A percentile compares a stretch with the other conserved stretches of the same genome.
phyloP scores from a whole-genome alignment of 2,329 filamentous ascomycete species.

The Pseudogymnoascus sp. region DNA sequence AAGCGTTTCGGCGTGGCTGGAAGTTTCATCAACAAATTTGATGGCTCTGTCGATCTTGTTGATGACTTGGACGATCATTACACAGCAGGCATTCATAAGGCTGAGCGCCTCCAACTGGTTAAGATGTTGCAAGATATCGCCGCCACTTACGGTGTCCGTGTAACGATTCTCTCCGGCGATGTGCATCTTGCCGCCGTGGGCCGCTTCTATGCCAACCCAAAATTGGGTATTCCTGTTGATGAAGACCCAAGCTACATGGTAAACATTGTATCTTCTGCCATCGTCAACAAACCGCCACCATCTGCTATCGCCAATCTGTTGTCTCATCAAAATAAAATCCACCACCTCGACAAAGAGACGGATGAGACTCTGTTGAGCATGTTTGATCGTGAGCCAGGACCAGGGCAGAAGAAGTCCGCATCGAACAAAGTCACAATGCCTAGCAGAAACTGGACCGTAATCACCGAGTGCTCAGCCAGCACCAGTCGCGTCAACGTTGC shows the following conservation, averaged over 20 bases:
- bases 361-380: constrained; percentile 92
- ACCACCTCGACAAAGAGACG: constrained; percentile 62
- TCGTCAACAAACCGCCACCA: constrained; percentile 90
- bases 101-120: constrained; percentile 71
- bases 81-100: constrained; percentile 84
- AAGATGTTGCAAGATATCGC: constrained; percentile 76
- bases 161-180: constrained; percentile 89
- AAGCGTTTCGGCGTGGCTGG: constrained; percentile 83
- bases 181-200: constrained; percentile 89
- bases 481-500: constrained; percentile 29
- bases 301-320: constrained; percentile 82
- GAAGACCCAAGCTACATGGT: constrained; percentile 90
- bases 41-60: constrained; percentile 84
- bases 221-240: constrained; percentile 66
- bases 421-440: constrained; percentile 85
- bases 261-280: constrained; percentile 88
- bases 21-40: constrained; percentile 85
- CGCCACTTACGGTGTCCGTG: constrained; percentile 75
- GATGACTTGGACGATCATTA: constrained; percentile 96
- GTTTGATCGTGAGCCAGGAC: constrained; percentile 82
- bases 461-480: constrained; percentile 78
- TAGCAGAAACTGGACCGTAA: constrained; percentile 84
- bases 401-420: constrained; percentile 60
- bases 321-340: constrained; percentile 78
- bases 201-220: constrained; percentile 88